phyloP scores from a whole-genome alignment of 2,329 filamentous ascomycete genomes.

The Fusarium nanum region DNA sequence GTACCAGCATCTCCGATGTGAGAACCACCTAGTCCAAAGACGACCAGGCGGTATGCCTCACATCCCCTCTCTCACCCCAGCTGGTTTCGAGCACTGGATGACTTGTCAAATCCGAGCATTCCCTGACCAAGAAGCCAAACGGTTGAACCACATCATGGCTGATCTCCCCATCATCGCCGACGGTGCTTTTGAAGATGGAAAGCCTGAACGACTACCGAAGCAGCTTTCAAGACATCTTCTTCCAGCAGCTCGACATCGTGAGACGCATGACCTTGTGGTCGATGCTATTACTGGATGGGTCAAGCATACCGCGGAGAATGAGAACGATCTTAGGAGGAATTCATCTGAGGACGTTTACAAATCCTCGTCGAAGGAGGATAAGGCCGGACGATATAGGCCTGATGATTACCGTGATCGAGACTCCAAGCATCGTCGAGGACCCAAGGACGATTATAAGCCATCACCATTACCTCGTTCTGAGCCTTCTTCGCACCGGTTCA shows the following conservation, averaged over 20 bases:
- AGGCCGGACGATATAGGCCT: conserved; percentile 23
- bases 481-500: conserved; percentile 21
- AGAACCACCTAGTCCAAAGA: conserved; percentile 74
- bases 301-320: conserved; percentile 37
- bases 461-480: conserved; percentile 31
- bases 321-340: conserved; percentile 18
- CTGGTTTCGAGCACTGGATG: conserved; percentile 79
- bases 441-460: conserved; percentile 34
- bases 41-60: conserved; percentile 63
- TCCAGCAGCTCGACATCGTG: conserved; percentile 67
- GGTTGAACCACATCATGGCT: conserved; percentile 75
- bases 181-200: conserved; percentile 69
- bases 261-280: conserved; percentile 69
- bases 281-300: conserved; percentile 65
- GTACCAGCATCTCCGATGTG: conserved; percentile 64
- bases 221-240: conserved; percentile 80
- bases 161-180: conserved; percentile 74
- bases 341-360: conserved; percentile 35
- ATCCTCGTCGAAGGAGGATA: conserved; percentile 27
- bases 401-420: conserved; percentile 37
- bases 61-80: conserved; percentile 73
- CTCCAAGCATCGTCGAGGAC: conserved; percentile 32
- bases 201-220: conserved; percentile 80
- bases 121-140: conserved; percentile 78
- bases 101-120: conserved; percentile 78